These are phyloP conservation scores for Agroathelia rolfsii DNA, from an alignment of 1,284 basidiomycete genomes.

Conservation along the genomic window DNA sequence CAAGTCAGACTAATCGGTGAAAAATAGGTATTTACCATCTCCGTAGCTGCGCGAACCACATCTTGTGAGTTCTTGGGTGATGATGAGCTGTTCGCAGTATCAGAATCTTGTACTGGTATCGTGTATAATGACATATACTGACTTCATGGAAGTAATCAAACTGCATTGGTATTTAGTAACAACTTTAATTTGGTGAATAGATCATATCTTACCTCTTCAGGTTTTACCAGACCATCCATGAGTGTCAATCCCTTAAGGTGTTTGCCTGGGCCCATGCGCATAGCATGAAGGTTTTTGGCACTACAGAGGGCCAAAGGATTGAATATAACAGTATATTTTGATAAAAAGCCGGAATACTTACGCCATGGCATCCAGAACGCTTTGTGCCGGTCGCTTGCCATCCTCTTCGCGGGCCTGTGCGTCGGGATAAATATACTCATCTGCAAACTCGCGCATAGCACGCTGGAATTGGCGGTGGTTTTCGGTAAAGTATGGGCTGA, in stretches of 20 bases:
- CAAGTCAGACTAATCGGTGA: neutral
- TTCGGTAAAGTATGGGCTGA: constrained; percentile 65
- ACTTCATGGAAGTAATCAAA: constrained; percentile 83
- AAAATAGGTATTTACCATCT: constrained; percentile 26
- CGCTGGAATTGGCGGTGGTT: constrained; percentile 35
- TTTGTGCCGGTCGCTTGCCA: constrained; percentile 61
- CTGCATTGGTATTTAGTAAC: constrained; percentile 12
- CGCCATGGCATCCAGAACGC: constrained; percentile 65
- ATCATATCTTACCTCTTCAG: constrained; percentile 61
- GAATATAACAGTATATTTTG: constrained; percentile 1
- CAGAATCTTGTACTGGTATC: constrained; percentile 4
- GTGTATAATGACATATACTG: constrained; percentile 9
- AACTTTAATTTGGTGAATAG: neutral
- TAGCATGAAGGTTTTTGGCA: constrained; percentile 69
- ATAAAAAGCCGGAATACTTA: constrained; percentile 22
- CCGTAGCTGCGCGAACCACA: constrained; percentile 70
- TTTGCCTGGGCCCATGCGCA: constrained; percentile 83
- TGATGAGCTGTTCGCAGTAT: constrained; percentile 59
- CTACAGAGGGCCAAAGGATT: constrained; percentile 21
- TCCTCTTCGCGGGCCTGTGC: constrained; percentile 64
- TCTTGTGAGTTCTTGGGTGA: constrained; percentile 80
- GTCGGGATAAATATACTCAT: constrained; percentile 36
- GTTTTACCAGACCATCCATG: constrained; percentile 75
- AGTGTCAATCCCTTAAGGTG: constrained; percentile 78
- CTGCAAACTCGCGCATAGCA: constrained; percentile 31